phyloP scores from a whole-genome alignment of 2,329 filamentous ascomycete species.

The Colletotrichum scovillei region DNA sequence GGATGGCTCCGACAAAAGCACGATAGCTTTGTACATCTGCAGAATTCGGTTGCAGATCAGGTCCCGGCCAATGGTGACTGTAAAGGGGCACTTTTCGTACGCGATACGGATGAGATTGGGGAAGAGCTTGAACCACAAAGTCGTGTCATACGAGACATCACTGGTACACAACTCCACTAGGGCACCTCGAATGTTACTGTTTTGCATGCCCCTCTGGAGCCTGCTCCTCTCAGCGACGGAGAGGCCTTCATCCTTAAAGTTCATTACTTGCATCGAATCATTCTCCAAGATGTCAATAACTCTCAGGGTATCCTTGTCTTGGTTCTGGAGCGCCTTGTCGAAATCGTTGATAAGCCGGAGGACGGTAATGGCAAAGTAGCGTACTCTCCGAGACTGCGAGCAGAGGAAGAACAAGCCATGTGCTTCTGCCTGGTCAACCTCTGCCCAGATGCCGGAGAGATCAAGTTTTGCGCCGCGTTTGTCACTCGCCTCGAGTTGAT shows the following conservation, averaged over 20 bases:
- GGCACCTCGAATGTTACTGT: slow-evolving; percentile 84
- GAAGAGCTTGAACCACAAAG: slow-evolving; percentile 97
- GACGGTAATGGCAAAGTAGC: slow-evolving; percentile 91
- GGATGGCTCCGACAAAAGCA: slow-evolving; percentile 79
- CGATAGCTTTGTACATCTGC: slow-evolving; percentile 91
- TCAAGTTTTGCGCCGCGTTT: slow-evolving; percentile 83
- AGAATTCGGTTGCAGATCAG: slow-evolving; percentile 91
- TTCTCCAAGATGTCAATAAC: slow-evolving; percentile 94
- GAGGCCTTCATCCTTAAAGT: slow-evolving; percentile 90
- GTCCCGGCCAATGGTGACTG: slow-evolving; percentile 89
- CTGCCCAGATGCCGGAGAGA: slow-evolving; percentile 86
- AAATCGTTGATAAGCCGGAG: slow-evolving; percentile 93
- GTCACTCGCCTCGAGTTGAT: slow-evolving; percentile 74
- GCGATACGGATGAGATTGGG: slow-evolving; percentile 93
- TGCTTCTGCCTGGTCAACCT: slow-evolving; percentile 96
- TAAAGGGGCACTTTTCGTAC: slow-evolving; percentile 90
- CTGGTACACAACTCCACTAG: slow-evolving; percentile 95
- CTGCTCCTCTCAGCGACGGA: slow-evolving; percentile 93
- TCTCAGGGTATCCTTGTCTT: slow-evolving; percentile 73
- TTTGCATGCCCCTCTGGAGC: slow-evolving; percentile 88
- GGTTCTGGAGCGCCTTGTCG: slow-evolving; percentile 80
- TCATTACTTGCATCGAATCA: slow-evolving; percentile 88
- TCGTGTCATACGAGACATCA: slow-evolving; percentile 93
- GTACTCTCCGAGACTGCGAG: slow-evolving; percentile 90
- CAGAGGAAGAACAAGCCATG: slow-evolving; percentile 98